Percentiles rank a stretch among this genome's conserved stretches.
Conservation (phyloP, 257 asterid species). For the Rauvolfia tetraphylla region DNA sequence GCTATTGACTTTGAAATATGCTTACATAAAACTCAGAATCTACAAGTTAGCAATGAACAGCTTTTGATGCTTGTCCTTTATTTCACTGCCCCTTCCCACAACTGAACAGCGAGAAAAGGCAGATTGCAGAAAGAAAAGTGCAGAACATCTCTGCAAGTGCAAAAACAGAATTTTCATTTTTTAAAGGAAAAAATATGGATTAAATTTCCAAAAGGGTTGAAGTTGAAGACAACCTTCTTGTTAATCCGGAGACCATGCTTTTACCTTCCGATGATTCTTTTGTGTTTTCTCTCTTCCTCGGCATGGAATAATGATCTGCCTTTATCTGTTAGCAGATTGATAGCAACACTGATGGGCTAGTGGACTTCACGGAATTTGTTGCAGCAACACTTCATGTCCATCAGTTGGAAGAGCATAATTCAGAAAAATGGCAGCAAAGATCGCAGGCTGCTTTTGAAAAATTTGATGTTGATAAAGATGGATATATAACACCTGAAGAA, state of each 20-base stretch:
- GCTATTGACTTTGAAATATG: background rate
- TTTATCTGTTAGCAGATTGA: constrained; percentile 63
- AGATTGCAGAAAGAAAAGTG: background rate
- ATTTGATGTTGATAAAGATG: constrained; percentile 90
- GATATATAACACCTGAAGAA: constrained; percentile 87
- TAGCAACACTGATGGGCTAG: constrained; percentile 90
- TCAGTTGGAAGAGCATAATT: constrained; percentile 88
- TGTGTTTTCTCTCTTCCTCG: background rate
- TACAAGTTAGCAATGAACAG: background rate
- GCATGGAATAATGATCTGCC: constrained; percentile 10
- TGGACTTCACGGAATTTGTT: constrained; percentile 91
- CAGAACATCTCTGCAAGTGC: too few relatives aligned
- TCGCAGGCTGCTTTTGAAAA: constrained; percentile 88
- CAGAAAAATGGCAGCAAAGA: constrained; percentile 74
- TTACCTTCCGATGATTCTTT: background rate
- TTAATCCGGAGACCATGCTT: background rate
- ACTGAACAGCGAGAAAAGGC: background rate
- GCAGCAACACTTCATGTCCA: constrained; percentile 96
- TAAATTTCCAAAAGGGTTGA: background rate
- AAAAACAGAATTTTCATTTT: background rate
- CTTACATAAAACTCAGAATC: background rate
- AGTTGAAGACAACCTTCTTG: background rate
- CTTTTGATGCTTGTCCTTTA: background rate
- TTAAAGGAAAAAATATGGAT: background rate
- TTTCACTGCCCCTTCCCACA: background rate